These are phyloP conservation scores for Aspergillus leporis DNA, from an alignment of 495 filamentous ascomycete species.

Conservation along the genomic window DNA sequence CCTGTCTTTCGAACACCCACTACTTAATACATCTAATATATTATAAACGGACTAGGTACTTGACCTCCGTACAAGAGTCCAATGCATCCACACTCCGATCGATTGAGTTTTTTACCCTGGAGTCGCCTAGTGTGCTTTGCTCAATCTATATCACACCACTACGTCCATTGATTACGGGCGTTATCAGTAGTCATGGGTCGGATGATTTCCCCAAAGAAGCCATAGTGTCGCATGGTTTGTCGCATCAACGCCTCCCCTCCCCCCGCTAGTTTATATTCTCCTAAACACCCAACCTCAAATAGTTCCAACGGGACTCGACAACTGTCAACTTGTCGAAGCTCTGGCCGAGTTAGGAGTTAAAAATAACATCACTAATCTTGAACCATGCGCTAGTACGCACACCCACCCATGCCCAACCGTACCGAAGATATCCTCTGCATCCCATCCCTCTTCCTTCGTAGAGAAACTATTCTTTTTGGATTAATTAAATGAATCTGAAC, in stretches of 20 bases:
- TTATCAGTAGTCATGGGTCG: slow-evolving; percentile 10
- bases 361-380: slow-evolving; percentile 1
- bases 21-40: slow-evolving; percentile 5
- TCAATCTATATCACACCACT: slow-evolving; percentile 9
- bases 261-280: not conserved
- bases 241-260: slow-evolving; percentile 4
- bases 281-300: slow-evolving; percentile 4
- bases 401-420: not conserved
- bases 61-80: not conserved
- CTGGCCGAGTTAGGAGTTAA: not conserved
- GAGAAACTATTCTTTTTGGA: not conserved
- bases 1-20: not conserved
- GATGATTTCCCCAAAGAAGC: slow-evolving; percentile 16
- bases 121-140: not conserved
- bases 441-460: not conserved
- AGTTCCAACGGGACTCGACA: not conserved
- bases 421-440: not conserved
- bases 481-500: slow-evolving; percentile 1
- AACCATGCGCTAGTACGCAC: not conserved
- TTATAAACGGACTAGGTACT: not conserved
- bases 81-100: slow-evolving; percentile 12
- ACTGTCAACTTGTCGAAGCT: not conserved
- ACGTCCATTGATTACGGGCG: not conserved
- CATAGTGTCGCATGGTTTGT: slow-evolving; percentile 10
- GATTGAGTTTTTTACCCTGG: slow-evolving; percentile 7